Conservation (phyloP, 352 stramenopile species). For the Globisporangium splendens region DNA sequence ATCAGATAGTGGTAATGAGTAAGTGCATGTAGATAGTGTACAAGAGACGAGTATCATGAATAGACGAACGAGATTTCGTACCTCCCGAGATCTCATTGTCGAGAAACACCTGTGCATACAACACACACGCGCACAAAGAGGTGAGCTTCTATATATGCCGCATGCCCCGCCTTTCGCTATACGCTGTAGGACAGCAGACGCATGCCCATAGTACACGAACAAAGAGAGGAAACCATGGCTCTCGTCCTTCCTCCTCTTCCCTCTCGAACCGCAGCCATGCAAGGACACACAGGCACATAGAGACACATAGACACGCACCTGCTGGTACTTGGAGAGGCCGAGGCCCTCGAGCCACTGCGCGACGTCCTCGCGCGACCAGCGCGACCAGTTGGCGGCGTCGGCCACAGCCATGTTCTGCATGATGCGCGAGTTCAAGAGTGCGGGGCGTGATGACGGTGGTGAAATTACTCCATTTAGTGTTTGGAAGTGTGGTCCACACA, state of each 20-base stretch:
- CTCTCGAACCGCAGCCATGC: neutral
- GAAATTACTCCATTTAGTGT: too few relatives aligned
- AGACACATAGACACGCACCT: constrained; percentile 4
- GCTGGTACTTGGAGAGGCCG: constrained; percentile 17
- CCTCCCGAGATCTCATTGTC: constrained; percentile 53
- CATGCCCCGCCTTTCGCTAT: too few relatives aligned
- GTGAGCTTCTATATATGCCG: too few relatives aligned
- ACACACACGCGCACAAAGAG: neutral
- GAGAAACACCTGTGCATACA: constrained; percentile 30
- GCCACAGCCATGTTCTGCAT: constrained; percentile 12
- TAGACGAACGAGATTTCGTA: constrained; percentile 5
- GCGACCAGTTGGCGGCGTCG: constrained; percentile 8
- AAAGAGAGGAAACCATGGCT: too few relatives aligned
- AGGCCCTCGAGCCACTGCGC: constrained; percentile 16
- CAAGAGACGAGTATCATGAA: too few relatives aligned
- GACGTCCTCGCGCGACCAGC: constrained; percentile 18
- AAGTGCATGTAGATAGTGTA: neutral
- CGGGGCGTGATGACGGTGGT: neutral
- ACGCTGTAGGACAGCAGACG: too few relatives aligned
- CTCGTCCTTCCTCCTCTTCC: neutral
- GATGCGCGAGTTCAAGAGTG: constrained; percentile 1
- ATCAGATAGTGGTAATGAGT: too few relatives aligned
- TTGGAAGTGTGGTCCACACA: too few relatives aligned
- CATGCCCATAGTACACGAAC: too few relatives aligned
- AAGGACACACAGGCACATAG: neutral